These are phyloP conservation scores for Ascochyta rabiei DNA, from an alignment of 2,329 filamentous ascomycete genomes.

Conservation along the genomic window DNA sequence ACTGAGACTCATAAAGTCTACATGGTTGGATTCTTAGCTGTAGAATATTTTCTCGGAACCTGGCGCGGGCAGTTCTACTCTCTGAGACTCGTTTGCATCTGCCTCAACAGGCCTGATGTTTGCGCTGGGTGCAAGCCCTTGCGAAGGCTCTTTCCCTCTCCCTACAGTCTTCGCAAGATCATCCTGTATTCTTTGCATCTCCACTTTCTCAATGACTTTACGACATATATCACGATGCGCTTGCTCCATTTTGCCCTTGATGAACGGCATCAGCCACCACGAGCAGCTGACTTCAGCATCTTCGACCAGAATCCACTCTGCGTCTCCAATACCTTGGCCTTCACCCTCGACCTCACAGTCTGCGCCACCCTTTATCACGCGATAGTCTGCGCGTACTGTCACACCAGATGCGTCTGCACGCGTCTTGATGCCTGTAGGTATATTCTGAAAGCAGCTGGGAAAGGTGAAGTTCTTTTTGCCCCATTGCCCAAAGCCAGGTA, in stretches of 20 bases:
- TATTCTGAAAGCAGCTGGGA: conserved; percentile 41
- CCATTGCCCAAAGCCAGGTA: conserved; percentile 41
- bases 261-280: conserved; percentile 47
- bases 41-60: conserved; percentile 35
- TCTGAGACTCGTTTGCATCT: conserved; percentile 22
- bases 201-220: conserved; percentile 43
- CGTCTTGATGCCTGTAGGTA: conserved; percentile 40
- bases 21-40: background rate
- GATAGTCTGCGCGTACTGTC: conserved; percentile 39
- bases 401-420: conserved; percentile 41
- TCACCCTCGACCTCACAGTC: conserved; percentile 40
- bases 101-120: conserved; percentile 7
- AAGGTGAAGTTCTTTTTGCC: conserved; percentile 42
- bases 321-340: conserved; percentile 40
- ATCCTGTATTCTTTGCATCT: conserved; percentile 29
- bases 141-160: conserved; percentile 19
- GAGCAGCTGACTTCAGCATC: conserved; percentile 43
- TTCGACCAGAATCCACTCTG: conserved; percentile 43
- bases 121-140: background rate
- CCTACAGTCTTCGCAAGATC: conserved; percentile 23
- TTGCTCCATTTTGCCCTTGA: conserved; percentile 41
- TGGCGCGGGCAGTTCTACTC: conserved; percentile 9
- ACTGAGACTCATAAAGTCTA: background rate
- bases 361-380: conserved; percentile 35
- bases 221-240: conserved; percentile 42